A percentile compares a stretch with the other conserved stretches of the same genome.
These are phyloP conservation scores for Boletus rufocinnamomeus DNA, from an alignment of 768 basidiomycete species.

Conservation along the genomic window DNA sequence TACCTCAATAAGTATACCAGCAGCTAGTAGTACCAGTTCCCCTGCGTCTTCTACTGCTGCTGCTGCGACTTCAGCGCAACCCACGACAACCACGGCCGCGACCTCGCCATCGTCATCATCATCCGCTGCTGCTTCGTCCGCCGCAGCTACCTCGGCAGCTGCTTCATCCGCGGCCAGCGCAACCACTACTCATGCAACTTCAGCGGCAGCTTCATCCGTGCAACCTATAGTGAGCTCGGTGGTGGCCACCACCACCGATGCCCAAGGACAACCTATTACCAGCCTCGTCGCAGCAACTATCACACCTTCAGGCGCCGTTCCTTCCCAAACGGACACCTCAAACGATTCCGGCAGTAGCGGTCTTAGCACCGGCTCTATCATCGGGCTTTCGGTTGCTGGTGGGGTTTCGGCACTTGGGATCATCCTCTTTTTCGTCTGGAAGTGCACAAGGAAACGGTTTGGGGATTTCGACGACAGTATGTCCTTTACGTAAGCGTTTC, in stretches of 20 bases:
- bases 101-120: slow-evolving; percentile 1
- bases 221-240: slow-evolving; percentile 3
- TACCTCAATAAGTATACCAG: slow-evolving; percentile 21
- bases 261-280: slow-evolving; percentile 34
- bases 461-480: slow-evolving; percentile 76
- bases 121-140: slow-evolving; percentile 15
- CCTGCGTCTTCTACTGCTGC: not conserved
- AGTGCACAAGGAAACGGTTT: slow-evolving; percentile 79
- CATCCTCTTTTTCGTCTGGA: slow-evolving; percentile 80
- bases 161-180: slow-evolving; percentile 6
- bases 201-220: slow-evolving; percentile 7
- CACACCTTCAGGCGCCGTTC: slow-evolving; percentile 26
- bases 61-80: slow-evolving; percentile 3
- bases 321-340: slow-evolving; percentile 26
- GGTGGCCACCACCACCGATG: slow-evolving; percentile 30
- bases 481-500: slow-evolving; percentile 35
- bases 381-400: slow-evolving; percentile 80
- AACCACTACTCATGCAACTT: slow-evolving; percentile 3
- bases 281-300: slow-evolving; percentile 18
- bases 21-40: not conserved
- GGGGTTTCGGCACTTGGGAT: slow-evolving; percentile 74
- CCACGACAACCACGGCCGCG: not conserved
- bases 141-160: slow-evolving; percentile 1
- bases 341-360: slow-evolving; percentile 33
- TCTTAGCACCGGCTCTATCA: slow-evolving; percentile 69